A percentile compares a stretch with the other conserved stretches of the same genome.
phyloP scores from a whole-genome alignment of 768 basidiomycete species.

The Termitomyces titanicus region DNA sequence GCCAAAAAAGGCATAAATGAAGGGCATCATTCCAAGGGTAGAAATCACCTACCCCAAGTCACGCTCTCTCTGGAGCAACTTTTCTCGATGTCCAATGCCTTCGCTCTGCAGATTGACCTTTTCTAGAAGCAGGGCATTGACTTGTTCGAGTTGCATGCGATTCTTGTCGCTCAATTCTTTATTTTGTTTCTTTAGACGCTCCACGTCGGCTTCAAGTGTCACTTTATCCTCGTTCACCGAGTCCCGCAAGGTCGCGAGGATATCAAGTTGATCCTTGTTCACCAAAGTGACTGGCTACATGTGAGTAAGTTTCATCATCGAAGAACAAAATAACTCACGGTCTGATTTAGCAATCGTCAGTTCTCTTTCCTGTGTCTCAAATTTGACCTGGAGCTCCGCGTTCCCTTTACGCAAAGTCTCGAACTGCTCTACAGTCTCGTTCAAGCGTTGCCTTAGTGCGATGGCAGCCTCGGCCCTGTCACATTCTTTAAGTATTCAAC shows the following conservation, averaged over 20 bases:
- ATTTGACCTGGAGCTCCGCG: constrained; percentile 67
- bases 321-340: constrained; percentile 42
- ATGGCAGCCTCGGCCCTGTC: constrained; percentile 79
- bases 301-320: background rate
- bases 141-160: constrained; percentile 86
- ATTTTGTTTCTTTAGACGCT: constrained; percentile 60
- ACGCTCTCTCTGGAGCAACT: constrained; percentile 80
- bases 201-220: constrained; percentile 65
- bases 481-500: constrained; percentile 5
- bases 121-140: constrained; percentile 81
- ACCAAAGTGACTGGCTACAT: constrained; percentile 75
- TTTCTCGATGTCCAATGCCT: constrained; percentile 86
- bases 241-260: constrained; percentile 79
- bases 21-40: background rate
- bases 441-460: constrained; percentile 81
- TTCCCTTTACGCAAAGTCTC: constrained; percentile 68
- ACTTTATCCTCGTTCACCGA: constrained; percentile 88
- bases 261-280: constrained; percentile 91
- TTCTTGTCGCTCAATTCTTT: constrained; percentile 78
- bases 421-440: constrained; percentile 82
- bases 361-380: constrained; percentile 59
- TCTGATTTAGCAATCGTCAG: constrained; percentile 84
- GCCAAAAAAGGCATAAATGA: background rate
- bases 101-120: constrained; percentile 90
- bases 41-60: constrained; percentile 64